phyloP scores from a whole-genome alignment of 805 yeast genomes.

The Trichomonascus vanleenenianus region DNA sequence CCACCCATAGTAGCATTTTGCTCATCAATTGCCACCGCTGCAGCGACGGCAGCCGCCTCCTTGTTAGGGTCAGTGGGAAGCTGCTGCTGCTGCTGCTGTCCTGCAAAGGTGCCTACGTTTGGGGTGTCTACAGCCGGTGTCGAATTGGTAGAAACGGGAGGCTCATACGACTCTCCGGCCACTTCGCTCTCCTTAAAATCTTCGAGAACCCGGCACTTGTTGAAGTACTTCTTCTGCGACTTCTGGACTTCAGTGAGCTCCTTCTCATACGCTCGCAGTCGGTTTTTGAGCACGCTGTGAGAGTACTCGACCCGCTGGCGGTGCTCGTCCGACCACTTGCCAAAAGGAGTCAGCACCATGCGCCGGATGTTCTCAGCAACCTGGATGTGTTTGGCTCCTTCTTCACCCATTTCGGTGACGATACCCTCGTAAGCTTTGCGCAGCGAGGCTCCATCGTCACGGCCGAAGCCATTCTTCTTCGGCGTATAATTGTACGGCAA shows the following conservation, averaged over 20 bases:
- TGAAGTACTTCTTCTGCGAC: conserved; percentile 61
- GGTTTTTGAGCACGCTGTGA: conserved; percentile 43
- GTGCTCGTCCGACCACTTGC: conserved; percentile 70
- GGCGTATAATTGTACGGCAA: conserved; percentile 34
- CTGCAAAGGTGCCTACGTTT: background rate
- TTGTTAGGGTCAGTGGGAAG: background rate
- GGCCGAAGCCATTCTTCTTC: conserved; percentile 34
- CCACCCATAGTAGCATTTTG: conserved; percentile 3
- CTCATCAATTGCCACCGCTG: background rate
- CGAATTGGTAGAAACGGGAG: background rate
- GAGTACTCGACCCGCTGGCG: conserved; percentile 56
- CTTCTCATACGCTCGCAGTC: conserved; percentile 45
- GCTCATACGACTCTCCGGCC: conserved; percentile 33
- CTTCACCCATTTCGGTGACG: conserved; percentile 44
- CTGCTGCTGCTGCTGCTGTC: background rate
- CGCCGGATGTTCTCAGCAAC: conserved; percentile 54
- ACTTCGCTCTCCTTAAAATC: conserved; percentile 45
- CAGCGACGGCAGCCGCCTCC: conserved; percentile 1
- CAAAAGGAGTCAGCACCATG: conserved; percentile 61
- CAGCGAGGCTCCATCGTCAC: conserved; percentile 60
- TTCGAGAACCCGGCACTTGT: conserved; percentile 67
- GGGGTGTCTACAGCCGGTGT: background rate
- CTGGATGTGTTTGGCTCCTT: conserved; percentile 51
- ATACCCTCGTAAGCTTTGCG: conserved; percentile 55
- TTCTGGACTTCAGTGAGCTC: conserved; percentile 44